Evolutionary conservation across 73 alveolate genomes (phyloP), one percentile per base, ranked within the genome.

Genomic region (Blepharisma stoltei): DNA sequence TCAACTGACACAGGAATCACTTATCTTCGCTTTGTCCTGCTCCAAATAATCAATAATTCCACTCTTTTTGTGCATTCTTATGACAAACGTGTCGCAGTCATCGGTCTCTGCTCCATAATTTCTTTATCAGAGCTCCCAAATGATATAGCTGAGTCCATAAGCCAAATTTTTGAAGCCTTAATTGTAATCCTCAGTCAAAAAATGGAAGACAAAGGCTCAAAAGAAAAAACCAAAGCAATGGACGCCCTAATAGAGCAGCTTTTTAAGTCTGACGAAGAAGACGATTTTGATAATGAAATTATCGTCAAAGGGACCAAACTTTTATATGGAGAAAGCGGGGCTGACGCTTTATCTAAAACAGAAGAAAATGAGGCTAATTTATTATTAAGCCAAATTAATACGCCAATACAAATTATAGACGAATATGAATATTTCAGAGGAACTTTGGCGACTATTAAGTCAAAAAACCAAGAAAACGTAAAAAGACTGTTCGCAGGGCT

Each of bases 311-410:
- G 73, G 18, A 25, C 73, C 18, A n/a, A 25, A 25, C 45, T 18
- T 25, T 14, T 60, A 38, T 18, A 18, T 11, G 14, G 46, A 18
- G 46, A 60, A 25, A n/a, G 32, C 21, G 41, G 45, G 2, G 45
- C 14, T 43, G 41, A 32, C 0, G 41, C 41, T 32, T 32, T 32
- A 32, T 43, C 65, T 1, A 9, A 11, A 11, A n/a, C 37, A 14
- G 79, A 69, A 38, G 79, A 69, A 43, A 37, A 9, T 37, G 79
- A 69, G 27, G 79, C 79, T 0, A n/a, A 9, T 7, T 9, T 69
- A 9, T 37, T 25, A 23, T 14, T 25, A 8, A 43, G 14, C 60
- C 65, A 69, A 46, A 9, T 69, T 11, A 11, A 18, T 7, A 44
- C 71, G 1, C 45, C 79, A 1, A 7, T 69, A 11, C 20, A 46